phyloP scores from a whole-genome alignment of 2,329 filamentous ascomycete species.

The Aspergillus viridinutans region DNA sequence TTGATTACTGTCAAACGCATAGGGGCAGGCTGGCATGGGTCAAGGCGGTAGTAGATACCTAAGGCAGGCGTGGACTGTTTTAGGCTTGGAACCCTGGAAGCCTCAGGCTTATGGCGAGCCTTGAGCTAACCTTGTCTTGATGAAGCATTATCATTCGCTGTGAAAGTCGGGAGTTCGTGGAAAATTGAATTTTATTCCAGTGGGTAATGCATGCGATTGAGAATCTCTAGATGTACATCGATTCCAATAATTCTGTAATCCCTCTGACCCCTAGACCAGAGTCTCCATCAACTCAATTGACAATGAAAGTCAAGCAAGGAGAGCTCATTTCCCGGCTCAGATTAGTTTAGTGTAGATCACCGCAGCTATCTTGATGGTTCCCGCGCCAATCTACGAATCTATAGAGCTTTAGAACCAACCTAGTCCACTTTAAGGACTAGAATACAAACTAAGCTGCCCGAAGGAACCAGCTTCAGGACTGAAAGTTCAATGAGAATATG shows the following conservation, averaged over 20 bases:
- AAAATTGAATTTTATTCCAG: background rate
- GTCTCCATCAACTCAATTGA: background rate
- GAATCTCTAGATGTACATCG: no score
- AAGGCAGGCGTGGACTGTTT: no score
- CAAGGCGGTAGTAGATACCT: background rate
- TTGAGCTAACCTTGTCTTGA: no score
- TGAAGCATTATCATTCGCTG: no score
- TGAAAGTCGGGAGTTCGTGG: no score
- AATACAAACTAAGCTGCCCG: background rate
- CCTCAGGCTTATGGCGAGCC: no score
- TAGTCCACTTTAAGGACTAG: background rate
- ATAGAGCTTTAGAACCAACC: background rate
- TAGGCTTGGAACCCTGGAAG: no score
- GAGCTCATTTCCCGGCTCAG: background rate
- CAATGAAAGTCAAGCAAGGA: background rate
- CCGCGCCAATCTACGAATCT: background rate
- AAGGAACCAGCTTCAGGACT: background rate
- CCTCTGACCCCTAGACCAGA: no score
- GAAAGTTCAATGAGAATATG: background rate
- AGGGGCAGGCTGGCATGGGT: no score
- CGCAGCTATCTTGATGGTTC: background rate
- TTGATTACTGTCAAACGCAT: no score
- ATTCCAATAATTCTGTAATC: no score
- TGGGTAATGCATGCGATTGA: background rate
- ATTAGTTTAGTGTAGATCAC: background rate